Percentiles rank a stretch among this genome's conserved stretches.
Conservation (phyloP, 345 rosid species). For the Heritiera littoralis region DNA sequence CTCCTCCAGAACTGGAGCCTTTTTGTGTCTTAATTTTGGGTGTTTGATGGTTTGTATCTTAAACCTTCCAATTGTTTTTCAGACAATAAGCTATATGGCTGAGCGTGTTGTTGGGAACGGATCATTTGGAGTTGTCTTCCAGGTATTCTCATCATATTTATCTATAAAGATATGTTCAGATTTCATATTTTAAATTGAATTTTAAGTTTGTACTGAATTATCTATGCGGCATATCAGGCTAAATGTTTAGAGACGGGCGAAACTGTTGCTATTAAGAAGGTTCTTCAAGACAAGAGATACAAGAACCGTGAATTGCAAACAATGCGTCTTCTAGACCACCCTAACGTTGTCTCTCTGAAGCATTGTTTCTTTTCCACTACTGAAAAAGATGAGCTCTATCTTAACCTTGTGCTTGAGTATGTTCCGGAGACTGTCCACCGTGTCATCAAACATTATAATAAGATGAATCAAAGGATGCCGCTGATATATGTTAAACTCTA, state of each 20-base stretch:
- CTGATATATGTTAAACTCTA: slow-evolving; percentile 87
- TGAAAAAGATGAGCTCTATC: slow-evolving; percentile 86
- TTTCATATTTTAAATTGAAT: background rate
- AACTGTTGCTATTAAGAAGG: slow-evolving; percentile 87
- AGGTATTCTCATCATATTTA: slow-evolving; percentile 41
- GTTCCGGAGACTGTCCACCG: slow-evolving; percentile 94
- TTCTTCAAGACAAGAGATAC: slow-evolving; percentile 93
- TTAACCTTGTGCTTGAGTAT: slow-evolving; percentile 89
- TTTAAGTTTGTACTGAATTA: slow-evolving; percentile 10
- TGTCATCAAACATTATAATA: slow-evolving; percentile 82
- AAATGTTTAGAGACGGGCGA: slow-evolving; percentile 97
- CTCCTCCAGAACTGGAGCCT: background rate
- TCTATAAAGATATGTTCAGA: background rate
- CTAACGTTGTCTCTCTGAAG: slow-evolving; percentile 83
- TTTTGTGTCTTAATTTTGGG: background rate
- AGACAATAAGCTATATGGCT: slow-evolving; percentile 97
- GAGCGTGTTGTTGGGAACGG: slow-evolving; percentile 96
- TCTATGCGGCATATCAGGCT: slow-evolving; percentile 52
- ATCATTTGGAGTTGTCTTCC: slow-evolving; percentile 95
- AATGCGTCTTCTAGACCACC: slow-evolving; percentile 95
- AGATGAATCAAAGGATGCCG: slow-evolving; percentile 86
- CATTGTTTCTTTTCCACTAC: slow-evolving; percentile 97
- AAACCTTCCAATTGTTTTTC: slow-evolving; percentile 19
- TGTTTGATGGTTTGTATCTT: slow-evolving; percentile 7
- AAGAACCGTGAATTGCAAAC: slow-evolving; percentile 97